These are phyloP conservation scores for Xylariaceae sp. DNA, from an alignment of 2,329 filamentous ascomycete species.

Conservation along the genomic window DNA sequence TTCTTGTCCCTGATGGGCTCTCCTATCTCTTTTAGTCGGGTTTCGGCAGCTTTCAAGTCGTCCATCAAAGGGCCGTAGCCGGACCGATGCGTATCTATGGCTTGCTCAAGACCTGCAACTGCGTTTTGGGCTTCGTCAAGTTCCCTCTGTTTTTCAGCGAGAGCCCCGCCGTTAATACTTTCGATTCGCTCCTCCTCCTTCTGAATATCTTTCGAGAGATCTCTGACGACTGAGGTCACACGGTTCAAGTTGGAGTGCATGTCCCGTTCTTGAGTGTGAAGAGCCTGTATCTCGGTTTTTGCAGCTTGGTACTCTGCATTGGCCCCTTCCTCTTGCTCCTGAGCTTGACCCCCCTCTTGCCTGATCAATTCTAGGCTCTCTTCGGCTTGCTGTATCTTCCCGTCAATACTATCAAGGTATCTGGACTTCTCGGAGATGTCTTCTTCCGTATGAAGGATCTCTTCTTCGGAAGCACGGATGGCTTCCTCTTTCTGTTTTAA, in stretches of 20 bases:
- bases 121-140: slow-evolving; percentile 53
- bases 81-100: slow-evolving; percentile 20
- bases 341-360: slow-evolving; percentile 42
- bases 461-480: slow-evolving; percentile 26
- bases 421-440: slow-evolving; percentile 42
- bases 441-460: slow-evolving; percentile 31
- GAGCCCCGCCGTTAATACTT: slow-evolving; percentile 65
- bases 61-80: slow-evolving; percentile 19
- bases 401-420: slow-evolving; percentile 42
- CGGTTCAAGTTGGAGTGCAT: slow-evolving; percentile 56
- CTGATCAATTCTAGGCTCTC: slow-evolving; percentile 37
- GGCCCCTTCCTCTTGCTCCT: slow-evolving; percentile 42
- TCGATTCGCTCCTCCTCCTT: slow-evolving; percentile 60
- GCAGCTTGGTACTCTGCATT: slow-evolving; percentile 50
- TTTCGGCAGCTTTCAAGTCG: slow-evolving; percentile 25
- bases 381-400: slow-evolving; percentile 36
- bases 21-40: slow-evolving; percentile 24
- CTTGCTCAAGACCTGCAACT: slow-evolving; percentile 37
- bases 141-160: slow-evolving; percentile 56
- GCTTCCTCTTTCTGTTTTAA: slow-evolving; percentile 32
- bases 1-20: slow-evolving; percentile 39
- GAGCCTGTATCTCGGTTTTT: slow-evolving; percentile 47
- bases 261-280: slow-evolving; percentile 61
- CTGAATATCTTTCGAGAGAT: slow-evolving; percentile 43
- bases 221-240: slow-evolving; percentile 43